Evolutionary conservation across 2,329 filamentous ascomycete species (phyloP).

Genomic region (Aspergillus vadensis): DNA sequence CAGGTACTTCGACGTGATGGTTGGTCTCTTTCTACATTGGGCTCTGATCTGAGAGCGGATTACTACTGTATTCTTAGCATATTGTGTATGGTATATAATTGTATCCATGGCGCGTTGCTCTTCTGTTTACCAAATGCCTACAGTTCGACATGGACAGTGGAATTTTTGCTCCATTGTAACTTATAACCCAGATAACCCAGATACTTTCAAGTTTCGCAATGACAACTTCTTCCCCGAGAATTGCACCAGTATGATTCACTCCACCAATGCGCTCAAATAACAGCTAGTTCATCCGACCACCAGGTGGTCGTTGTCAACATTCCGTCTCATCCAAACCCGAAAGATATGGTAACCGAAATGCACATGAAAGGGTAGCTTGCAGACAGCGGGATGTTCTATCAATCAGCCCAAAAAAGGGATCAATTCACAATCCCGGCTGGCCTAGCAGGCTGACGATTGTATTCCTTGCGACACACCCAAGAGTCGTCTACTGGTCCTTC

Average conservation of each 20-base stretch:
- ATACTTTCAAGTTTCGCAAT: background rate
- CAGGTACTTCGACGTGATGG: too few relatives aligned
- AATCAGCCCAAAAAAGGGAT: background rate
- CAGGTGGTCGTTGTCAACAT: background rate
- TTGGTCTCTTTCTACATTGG: background rate
- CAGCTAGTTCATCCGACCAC: background rate
- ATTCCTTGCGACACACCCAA: background rate
- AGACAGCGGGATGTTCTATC: background rate
- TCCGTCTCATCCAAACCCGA: background rate
- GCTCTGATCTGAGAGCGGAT: background rate
- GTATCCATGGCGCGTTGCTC: background rate
- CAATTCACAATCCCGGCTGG: background rate
- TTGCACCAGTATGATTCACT: background rate
- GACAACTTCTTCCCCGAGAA: background rate
- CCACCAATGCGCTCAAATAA: background rate
- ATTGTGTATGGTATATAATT: background rate
- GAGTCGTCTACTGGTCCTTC: slow-evolving; percentile 54
- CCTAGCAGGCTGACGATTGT: background rate
- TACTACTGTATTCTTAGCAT: background rate
- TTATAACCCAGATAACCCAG: background rate
- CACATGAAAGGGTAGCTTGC: background rate
- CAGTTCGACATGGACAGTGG: background rate
- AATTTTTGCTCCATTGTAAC: background rate
- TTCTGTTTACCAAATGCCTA: background rate
- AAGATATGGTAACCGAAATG: background rate